Base-by-base conservation (phyloP, 1,284 basidiomycete genomes). In the Puccinia hordei region DNA sequence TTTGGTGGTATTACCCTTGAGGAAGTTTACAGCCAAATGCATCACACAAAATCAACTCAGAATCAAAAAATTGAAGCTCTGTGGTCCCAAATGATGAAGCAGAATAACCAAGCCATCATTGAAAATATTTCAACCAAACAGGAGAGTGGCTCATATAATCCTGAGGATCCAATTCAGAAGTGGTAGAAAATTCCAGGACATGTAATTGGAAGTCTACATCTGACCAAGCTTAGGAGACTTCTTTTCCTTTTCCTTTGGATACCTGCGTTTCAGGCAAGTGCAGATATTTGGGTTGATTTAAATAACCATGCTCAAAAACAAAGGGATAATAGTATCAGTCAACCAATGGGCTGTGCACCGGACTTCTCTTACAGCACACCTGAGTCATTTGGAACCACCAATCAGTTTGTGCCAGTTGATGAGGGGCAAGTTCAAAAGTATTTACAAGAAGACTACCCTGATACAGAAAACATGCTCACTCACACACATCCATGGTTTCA, bases 201-300 rank as follows among this genome's bases (percentile, higher is more conserved):
- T 57, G 24, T n/a, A n/a, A n/a, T 57, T 9, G 15, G 55, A 24
- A 57, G 22, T 5, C n/a, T n/a, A 8, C 17, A 27, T 4, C 55
- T 57, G 55, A 57, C 9, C 8, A n/a, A 24, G 24, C 55, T 27
- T n/a, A 1, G n/a, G n/a, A 24, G 55, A 27, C 55, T 57, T 24
- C 55, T 57, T 8, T 57, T 57, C 55, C 55, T 57, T 57, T 57
- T 57, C 24, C 55, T 57, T 57, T 57, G 55, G 55, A 27, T 57
- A 24, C 55, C 55, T 5, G 55, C 27, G 24, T 57, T 57, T n/a
- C 55, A 57, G 55, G 55, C 55, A 27, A 57, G 55, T 27, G 55
- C 13, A 9, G 55, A 57, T 57, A 27, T 57, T 9, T 57, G 55
- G 55, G 17, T 57, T 9, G 55, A 57, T 27, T 24, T 57, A 5